Conservation (phyloP, 148 eudicot species). For the Hydrangea macrophylla region DNA sequence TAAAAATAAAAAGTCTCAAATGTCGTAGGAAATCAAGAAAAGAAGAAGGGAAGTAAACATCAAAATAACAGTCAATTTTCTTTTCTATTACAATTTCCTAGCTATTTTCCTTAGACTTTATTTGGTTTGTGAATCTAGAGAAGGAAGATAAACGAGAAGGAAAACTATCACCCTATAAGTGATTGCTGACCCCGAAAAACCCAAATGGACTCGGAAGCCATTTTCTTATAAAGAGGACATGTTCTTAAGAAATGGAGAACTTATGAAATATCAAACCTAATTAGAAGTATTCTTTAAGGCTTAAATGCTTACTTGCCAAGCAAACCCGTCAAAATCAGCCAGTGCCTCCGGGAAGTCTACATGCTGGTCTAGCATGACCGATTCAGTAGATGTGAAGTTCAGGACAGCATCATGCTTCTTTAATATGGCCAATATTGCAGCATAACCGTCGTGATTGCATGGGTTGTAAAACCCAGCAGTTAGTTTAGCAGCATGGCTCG, state of each 20-base stretch:
- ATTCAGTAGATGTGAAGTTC: conserved; percentile 61
- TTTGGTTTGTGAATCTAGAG: too few relatives aligned
- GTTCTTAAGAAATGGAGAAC: not conserved
- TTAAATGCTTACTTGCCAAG: conserved; percentile 85
- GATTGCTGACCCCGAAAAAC: too few relatives aligned
- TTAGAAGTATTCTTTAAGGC: not conserved
- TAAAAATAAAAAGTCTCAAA: too few relatives aligned
- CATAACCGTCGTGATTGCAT: conserved; percentile 88
- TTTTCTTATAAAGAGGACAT: not conserved
- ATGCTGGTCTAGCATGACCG: conserved; percentile 45
- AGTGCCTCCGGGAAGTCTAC: conserved; percentile 55
- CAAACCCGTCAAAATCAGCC: conserved; percentile 73
- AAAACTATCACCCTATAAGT: too few relatives aligned
- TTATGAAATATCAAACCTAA: not conserved
- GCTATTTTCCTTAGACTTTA: too few relatives aligned
- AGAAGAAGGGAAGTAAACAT: too few relatives aligned
- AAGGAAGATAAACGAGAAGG: too few relatives aligned
- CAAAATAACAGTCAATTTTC: too few relatives aligned
- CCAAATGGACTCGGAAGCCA: conserved; percentile 2
- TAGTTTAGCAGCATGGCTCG: conserved; percentile 97
- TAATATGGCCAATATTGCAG: conserved; percentile 64
- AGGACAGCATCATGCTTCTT: conserved; percentile 70
- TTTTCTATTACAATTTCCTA: too few relatives aligned
- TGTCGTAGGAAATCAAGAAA: too few relatives aligned
- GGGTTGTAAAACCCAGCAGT: conserved; percentile 92